These are phyloP conservation scores for Cyberlindnera subsufficiens DNA, from an alignment of 805 yeast species.

Conservation along the genomic window DNA sequence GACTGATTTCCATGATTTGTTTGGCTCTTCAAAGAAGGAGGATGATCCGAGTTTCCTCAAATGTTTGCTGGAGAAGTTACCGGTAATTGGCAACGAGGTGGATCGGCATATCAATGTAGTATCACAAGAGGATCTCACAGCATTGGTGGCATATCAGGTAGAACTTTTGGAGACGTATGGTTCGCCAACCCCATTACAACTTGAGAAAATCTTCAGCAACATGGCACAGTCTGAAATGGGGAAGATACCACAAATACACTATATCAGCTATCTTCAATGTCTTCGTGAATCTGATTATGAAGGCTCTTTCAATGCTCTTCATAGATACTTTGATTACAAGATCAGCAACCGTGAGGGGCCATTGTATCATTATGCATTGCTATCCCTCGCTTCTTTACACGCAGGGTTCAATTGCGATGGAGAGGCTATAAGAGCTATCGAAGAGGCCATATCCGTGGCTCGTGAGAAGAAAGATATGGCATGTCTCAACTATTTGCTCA, in stretches of 20 bases:
- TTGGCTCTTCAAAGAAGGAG: slow-evolving; percentile 15
- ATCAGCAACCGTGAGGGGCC: slow-evolving; percentile 58
- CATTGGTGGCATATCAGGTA: slow-evolving; percentile 48
- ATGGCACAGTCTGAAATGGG: slow-evolving; percentile 43
- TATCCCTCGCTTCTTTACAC: slow-evolving; percentile 66
- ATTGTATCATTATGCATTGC: slow-evolving; percentile 72
- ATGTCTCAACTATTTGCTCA: slow-evolving; percentile 64
- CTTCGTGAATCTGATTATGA: slow-evolving; percentile 56
- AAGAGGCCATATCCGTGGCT: slow-evolving; percentile 84
- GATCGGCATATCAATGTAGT: slow-evolving; percentile 28
- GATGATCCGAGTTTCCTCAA: slow-evolving; percentile 18
- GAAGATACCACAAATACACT: slow-evolving; percentile 43
- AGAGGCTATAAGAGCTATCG: slow-evolving; percentile 67
- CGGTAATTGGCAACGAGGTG: slow-evolving; percentile 3
- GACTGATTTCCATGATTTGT: slow-evolving; percentile 8
- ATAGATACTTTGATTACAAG: slow-evolving; percentile 69
- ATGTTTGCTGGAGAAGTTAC: slow-evolving; percentile 3
- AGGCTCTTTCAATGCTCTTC: slow-evolving; percentile 46
- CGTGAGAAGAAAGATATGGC: slow-evolving; percentile 74
- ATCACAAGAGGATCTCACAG: slow-evolving; percentile 46
- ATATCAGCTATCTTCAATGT: slow-evolving; percentile 55
- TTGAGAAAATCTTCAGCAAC: slow-evolving; percentile 34
- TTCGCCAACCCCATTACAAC: slow-evolving; percentile 39
- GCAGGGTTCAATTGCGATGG: slow-evolving; percentile 58
- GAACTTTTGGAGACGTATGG: slow-evolving; percentile 46